Conservation (phyloP, 140 eudicot species). For the Ambrosia hybrid region DNA sequence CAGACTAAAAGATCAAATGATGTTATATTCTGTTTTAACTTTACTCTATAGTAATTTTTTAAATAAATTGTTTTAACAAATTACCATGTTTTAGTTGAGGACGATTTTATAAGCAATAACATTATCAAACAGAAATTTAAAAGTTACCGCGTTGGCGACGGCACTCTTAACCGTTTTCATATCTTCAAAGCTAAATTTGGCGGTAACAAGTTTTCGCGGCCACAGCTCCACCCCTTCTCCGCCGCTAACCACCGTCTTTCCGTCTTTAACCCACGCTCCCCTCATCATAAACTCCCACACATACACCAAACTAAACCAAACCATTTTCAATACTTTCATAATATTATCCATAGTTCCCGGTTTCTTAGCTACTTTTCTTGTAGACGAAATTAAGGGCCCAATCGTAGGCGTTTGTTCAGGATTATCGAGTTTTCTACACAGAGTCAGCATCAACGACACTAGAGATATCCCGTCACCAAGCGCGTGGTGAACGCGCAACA, state of each 20-base stretch:
- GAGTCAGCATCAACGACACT: constrained; percentile 57
- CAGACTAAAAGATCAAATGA: no score
- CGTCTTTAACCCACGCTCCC: constrained; percentile 51
- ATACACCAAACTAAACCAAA: constrained; percentile 56
- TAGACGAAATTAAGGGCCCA: constrained; percentile 23
- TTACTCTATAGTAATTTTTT: no score
- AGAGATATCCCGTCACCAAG: constrained; percentile 80
- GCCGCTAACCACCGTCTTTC: constrained; percentile 57
- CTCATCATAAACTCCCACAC: constrained; percentile 49
- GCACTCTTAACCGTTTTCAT: constrained; percentile 65
- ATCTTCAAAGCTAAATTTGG: constrained; percentile 60
- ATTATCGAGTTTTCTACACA: constrained; percentile 42
- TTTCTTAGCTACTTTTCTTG: not conserved
- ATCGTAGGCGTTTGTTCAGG: constrained; percentile 46
- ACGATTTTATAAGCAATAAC: no score
- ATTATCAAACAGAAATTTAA: not conserved
- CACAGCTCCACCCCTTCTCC: constrained; percentile 92
- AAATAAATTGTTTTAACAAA: no score
- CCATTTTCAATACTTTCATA: constrained; percentile 32
- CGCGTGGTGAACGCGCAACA: constrained; percentile 79
- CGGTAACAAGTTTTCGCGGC: constrained; percentile 75
- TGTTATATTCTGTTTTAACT: no score
- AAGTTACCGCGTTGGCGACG: constrained; percentile 52
- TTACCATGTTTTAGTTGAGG: no score
- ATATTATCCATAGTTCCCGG: constrained; percentile 8